Percentiles rank a stretch among this genome's conserved stretches.
phyloP scores from a whole-genome alignment of 2,329 filamentous ascomycete species.

The Neonectria hederae region DNA sequence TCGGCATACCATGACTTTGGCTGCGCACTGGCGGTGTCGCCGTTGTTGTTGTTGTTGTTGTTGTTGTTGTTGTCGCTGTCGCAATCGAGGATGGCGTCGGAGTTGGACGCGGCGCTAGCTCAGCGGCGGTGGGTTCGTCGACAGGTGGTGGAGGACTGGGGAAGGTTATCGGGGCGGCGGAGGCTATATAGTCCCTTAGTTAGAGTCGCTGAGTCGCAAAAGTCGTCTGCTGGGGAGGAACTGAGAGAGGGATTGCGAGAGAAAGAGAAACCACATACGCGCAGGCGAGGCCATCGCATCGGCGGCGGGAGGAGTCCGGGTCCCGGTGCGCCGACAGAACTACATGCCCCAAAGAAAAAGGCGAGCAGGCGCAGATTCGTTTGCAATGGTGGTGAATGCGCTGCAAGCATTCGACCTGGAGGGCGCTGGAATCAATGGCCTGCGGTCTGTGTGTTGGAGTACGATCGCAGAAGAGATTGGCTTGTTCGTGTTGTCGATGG shows the following conservation, averaged over 20 bases:
- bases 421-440: constrained; percentile 24
- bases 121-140: constrained; percentile 3
- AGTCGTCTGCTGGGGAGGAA: not conserved
- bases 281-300: constrained; percentile 42
- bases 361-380: constrained; percentile 15
- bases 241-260: not conserved
- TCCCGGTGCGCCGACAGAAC: constrained; percentile 28
- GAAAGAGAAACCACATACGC: constrained; percentile 37
- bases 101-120: constrained; percentile 14
- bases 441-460: not conserved
- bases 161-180: constrained; percentile 14
- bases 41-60: not conserved
- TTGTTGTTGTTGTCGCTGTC: not conserved
- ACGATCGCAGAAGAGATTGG: constrained; percentile 12
- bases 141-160: constrained; percentile 6
- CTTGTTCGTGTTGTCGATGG: constrained; percentile 21
- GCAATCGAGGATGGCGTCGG: constrained; percentile 12
- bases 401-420: constrained; percentile 25
- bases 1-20: constrained; percentile 21
- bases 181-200: constrained; percentile 28
- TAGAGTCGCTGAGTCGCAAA: constrained; percentile 20
- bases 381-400: not conserved
- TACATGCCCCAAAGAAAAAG: constrained; percentile 27
- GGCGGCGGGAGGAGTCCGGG: constrained; percentile 26
- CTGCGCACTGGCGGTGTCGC: constrained; percentile 15